phyloP scores from a whole-genome alignment of 441 rosid genomes.

The Manihot esculenta region DNA sequence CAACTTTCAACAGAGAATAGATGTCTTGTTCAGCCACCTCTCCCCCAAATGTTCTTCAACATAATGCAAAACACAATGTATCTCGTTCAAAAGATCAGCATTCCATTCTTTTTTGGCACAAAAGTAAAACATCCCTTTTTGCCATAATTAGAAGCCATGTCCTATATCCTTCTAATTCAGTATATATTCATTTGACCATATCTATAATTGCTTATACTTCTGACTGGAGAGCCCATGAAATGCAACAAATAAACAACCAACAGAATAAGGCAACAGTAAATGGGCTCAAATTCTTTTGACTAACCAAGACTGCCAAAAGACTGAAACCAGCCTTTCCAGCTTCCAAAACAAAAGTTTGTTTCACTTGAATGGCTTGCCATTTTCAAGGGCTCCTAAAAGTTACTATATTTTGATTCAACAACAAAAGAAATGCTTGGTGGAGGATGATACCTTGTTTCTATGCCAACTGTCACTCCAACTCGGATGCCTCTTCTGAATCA shows the following conservation, averaged over 20 bases:
- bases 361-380: background rate
- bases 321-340: background rate
- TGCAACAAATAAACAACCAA: background rate
- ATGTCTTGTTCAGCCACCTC: no score
- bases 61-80: no score
- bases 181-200: background rate
- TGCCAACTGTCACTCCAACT: constrained; percentile 46
- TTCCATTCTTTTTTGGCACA: background rate
- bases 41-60: no score
- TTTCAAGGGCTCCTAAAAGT: background rate
- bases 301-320: background rate
- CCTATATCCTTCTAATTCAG: background rate
- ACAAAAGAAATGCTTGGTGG: background rate
- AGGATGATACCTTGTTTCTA: constrained; percentile 32
- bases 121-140: background rate
- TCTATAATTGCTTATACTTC: background rate
- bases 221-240: background rate
- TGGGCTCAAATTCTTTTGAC: background rate
- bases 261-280: background rate
- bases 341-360: background rate
- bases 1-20: no score
- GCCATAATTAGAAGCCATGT: background rate
- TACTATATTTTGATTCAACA: constrained; percentile 6
- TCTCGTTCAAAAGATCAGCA: no score
- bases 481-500: constrained; percentile 83